A percentile compares a stretch with the other conserved stretches of the same genome.
These are phyloP conservation scores for Cucurbita argyrosperma DNA, from an alignment of 306 rosid genomes.

Conservation along the genomic window DNA sequence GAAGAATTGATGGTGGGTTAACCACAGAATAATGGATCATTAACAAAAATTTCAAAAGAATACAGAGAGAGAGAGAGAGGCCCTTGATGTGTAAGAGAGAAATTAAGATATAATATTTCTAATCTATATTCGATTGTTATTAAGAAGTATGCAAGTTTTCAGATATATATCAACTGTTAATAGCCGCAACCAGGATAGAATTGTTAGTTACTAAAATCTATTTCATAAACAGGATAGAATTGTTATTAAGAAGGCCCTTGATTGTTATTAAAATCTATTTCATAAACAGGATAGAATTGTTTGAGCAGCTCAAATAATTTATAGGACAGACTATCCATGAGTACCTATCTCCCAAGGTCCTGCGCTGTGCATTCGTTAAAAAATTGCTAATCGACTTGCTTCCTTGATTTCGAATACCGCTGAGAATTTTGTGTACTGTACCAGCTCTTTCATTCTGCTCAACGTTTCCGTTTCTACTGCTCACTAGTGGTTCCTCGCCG, in stretches of 20 bases:
- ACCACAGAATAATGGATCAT: neutral
- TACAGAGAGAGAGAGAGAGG: too few relatives aligned
- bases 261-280: too few relatives aligned
- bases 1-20: slow-evolving; percentile 3
- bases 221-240: neutral
- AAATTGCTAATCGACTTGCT: slow-evolving; percentile 19
- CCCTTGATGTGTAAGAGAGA: too few relatives aligned
- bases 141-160: too few relatives aligned
- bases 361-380: slow-evolving; percentile 32
- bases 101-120: too few relatives aligned
- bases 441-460: slow-evolving; percentile 12
- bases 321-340: neutral
- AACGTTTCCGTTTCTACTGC: slow-evolving; percentile 12
- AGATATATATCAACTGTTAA: too few relatives aligned
- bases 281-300: neutral
- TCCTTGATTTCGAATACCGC: slow-evolving; percentile 25
- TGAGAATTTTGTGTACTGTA: slow-evolving; percentile 11
- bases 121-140: neutral
- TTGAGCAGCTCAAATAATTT: neutral
- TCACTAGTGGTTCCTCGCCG: slow-evolving; percentile 8
- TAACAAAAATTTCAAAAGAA: neutral
- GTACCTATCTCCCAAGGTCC: slow-evolving; percentile 50
- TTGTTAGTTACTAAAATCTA: neutral
- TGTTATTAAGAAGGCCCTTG: too few relatives aligned
- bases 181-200: neutral